Percentiles rank a stretch among this genome's conserved stretches.
These are phyloP conservation scores for Yamadazyma kanchanaburiensis DNA, from an alignment of 1,139 yeast species.

Conservation along the genomic window DNA sequence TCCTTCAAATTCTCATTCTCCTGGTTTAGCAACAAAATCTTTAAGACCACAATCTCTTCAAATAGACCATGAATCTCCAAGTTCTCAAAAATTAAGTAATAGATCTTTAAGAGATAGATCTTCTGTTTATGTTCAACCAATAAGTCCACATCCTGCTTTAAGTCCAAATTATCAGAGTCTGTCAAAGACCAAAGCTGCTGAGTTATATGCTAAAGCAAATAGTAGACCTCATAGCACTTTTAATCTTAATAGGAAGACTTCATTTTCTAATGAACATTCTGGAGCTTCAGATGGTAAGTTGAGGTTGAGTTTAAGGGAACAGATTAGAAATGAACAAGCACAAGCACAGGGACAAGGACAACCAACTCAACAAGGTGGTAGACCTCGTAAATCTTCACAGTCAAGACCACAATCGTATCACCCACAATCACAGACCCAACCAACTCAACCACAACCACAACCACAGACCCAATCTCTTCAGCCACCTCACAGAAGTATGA, in stretches of 20 bases:
- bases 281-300: constrained; percentile 3
- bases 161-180: constrained; percentile 41
- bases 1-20: constrained; percentile 5
- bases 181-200: constrained; percentile 43
- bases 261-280: constrained; percentile 44
- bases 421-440: constrained; percentile 6
- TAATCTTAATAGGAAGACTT: constrained; percentile 44
- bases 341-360: constrained; percentile 2
- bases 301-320: constrained; percentile 11
- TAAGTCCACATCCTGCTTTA: constrained; percentile 41
- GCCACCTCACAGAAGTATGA: constrained; percentile 12
- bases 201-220: constrained; percentile 49
- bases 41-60: constrained; percentile 33
- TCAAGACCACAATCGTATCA: constrained; percentile 6
- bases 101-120: constrained; percentile 28
- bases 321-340: not conserved
- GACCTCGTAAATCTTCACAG: constrained; percentile 5
- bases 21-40: constrained; percentile 18
- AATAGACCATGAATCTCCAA: constrained; percentile 2
- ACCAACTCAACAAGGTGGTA: constrained; percentile 1
- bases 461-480: constrained; percentile 4
- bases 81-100: constrained; percentile 22
- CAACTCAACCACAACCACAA: constrained; percentile 3
- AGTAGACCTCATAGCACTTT: constrained; percentile 39
- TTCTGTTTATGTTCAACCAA: constrained; percentile 39